phyloP scores from a whole-genome alignment of 2,329 filamentous ascomycete species.

The Trichoderma harzianum region DNA sequence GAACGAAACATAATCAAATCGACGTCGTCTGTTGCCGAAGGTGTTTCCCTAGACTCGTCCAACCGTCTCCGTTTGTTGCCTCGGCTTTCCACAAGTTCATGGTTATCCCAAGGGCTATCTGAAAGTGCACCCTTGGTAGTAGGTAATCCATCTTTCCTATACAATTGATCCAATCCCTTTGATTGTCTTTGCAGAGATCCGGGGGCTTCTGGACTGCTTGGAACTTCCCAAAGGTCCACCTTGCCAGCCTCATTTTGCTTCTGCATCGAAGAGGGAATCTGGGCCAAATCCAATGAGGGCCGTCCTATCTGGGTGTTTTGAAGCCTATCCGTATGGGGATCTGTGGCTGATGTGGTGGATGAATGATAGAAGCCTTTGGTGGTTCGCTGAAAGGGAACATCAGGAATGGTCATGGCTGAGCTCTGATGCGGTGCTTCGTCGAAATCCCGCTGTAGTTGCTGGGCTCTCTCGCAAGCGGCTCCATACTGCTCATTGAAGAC shows the following conservation, averaged over 20 bases:
- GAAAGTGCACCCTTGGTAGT: not conserved
- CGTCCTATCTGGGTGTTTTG: constrained; percentile 19
- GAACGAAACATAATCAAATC: constrained; percentile 27
- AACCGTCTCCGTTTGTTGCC: constrained; percentile 27
- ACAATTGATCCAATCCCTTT: not conserved
- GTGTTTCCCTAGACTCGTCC: constrained; percentile 17
- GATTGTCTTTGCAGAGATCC: not conserved
- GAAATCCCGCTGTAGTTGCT: constrained; percentile 2
- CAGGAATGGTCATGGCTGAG: constrained; percentile 20
- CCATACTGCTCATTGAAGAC: constrained; percentile 47
- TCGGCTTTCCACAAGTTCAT: constrained; percentile 9
- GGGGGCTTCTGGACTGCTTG: constrained; percentile 38
- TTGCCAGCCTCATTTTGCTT: not conserved
- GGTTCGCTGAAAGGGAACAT: constrained; percentile 28
- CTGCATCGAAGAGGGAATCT: constrained; percentile 30
- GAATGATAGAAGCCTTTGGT: constrained; percentile 28
- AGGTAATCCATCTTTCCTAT: not conserved
- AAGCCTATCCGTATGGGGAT: constrained; percentile 23
- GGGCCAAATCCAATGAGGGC: constrained; percentile 29
- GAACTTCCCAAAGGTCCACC: constrained; percentile 43
- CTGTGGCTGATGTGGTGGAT: constrained; percentile 29
- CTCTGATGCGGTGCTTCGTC: constrained; percentile 6
- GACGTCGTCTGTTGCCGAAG: constrained; percentile 26
- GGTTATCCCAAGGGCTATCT: not conserved
- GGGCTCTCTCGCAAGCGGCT: constrained; percentile 26